Conservation (phyloP, 2,329 filamentous ascomycete species). For the Penicillium janthinellum region DNA sequence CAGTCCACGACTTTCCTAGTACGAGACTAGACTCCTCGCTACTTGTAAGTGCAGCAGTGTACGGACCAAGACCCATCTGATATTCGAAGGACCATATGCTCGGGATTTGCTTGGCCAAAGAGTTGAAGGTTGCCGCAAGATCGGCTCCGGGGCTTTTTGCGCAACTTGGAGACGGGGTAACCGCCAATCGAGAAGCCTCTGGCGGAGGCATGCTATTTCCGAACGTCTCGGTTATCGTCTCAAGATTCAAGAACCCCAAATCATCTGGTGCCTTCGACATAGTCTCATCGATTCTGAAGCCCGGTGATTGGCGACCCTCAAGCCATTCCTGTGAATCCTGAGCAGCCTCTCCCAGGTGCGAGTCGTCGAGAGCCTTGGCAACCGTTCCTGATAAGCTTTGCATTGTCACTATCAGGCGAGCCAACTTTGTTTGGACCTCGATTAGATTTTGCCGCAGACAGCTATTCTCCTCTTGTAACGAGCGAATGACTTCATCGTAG, state of each 20-base stretch:
- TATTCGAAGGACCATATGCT: neutral
- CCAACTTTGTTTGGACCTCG: neutral
- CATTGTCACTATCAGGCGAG: neutral
- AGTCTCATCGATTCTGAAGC: neutral
- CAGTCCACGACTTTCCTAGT: neutral
- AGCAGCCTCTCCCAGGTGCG: neutral
- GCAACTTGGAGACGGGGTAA: neutral
- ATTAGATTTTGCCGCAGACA: neutral
- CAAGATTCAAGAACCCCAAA: neutral
- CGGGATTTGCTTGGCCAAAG: neutral
- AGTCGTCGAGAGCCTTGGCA: neutral
- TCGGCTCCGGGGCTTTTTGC: neutral
- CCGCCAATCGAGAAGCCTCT: neutral
- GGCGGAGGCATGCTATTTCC: neutral
- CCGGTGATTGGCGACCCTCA: neutral
- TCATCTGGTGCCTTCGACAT: neutral
- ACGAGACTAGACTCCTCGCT: neutral
- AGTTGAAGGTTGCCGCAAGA: neutral
- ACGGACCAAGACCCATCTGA: neutral
- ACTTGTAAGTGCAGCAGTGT: neutral
- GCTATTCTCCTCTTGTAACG: slow-evolving; percentile 10
- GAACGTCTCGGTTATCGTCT: neutral
- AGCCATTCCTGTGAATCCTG: neutral
- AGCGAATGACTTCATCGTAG: slow-evolving; percentile 7
- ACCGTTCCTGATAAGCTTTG: neutral